Evolutionary conservation across 768 basidiomycete genomes (phyloP), one percentile per base, ranked within the genome.

Genomic region (Chalciporus chontae): DNA sequence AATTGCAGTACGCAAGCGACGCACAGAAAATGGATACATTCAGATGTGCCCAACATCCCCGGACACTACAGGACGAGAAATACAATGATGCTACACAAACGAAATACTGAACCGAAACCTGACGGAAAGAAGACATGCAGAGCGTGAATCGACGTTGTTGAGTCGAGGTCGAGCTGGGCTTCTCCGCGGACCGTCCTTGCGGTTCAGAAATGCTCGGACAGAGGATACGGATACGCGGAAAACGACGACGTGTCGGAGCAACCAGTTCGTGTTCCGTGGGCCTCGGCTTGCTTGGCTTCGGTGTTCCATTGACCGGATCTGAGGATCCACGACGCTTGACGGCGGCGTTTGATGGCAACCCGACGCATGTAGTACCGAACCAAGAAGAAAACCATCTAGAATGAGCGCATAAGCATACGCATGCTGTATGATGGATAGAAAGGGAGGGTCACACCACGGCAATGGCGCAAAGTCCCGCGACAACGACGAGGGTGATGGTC

Each of bases 291-390:
- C 17, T 62, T 61, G 19, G 53, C 27, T 50, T 59, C 57, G 38
- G 31, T 48, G 36, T 56, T 58, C 59, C 60, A 61, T 18, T 53
- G 60, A 4, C 53, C 50, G 0, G 60, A 52, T 39, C 45, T 38
- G 47, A 61, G 53, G 45, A 61, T 61, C 60, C 60, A 61, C n/a
- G 56, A 62, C 8, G 54, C 57, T 50, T 62, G 60, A 50, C 60
- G 57, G 40, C 60, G 60, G 23, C 57, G 51, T 37, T 62, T 59
- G 47, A 59, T 24, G 15, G 52, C 57, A 15, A 52, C 45, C 4
- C 51, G 51, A 43, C 43, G 57, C 46, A 59, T 54, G 15, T 24
- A 48, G 42, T 47, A 50, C 27, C 52, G 57, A 40, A 59, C 60
- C 15, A 51, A 1, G 36, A 59, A 41, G 21, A 59, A 41, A n/a